phyloP scores from a whole-genome alignment of 352 stramenopile species.

The Phytopythium kandeliae region DNA sequence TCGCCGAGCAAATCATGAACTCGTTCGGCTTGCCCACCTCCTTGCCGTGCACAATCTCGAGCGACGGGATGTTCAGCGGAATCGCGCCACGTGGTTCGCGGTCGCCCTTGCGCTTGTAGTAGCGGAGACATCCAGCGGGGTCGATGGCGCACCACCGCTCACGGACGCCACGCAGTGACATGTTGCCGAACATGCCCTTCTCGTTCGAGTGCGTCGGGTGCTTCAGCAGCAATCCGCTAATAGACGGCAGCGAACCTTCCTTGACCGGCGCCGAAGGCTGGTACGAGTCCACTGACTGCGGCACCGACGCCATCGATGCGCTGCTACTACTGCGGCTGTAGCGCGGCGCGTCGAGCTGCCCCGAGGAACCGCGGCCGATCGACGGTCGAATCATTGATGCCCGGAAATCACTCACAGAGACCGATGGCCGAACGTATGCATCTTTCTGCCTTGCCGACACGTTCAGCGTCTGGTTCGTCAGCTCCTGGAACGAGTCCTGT shows the following conservation, averaged over 20 bases:
- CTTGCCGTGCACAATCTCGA: constrained; percentile 70
- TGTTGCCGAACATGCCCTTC: constrained; percentile 69
- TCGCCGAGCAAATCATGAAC: constrained; percentile 74
- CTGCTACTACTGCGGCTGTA: constrained; percentile 44
- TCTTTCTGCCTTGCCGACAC: constrained; percentile 17
- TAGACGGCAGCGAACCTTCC: constrained; percentile 27
- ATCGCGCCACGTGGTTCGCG: constrained; percentile 63
- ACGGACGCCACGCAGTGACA: constrained; percentile 66
- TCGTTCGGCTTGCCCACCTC: constrained; percentile 64
- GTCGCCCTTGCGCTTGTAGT: constrained; percentile 82
- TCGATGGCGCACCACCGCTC: constrained; percentile 76
- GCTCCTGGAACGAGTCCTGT: constrained; percentile 44
- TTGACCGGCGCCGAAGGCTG: constrained; percentile 12
- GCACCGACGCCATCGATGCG: constrained; percentile 44
- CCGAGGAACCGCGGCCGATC: constrained; percentile 11
- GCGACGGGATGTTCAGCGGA: constrained; percentile 48
- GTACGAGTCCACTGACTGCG: constrained; percentile 48
- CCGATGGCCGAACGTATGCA: constrained; percentile 23
- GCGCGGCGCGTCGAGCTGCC: constrained; percentile 21
- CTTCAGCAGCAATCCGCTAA: constrained; percentile 62
- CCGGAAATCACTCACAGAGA: constrained; percentile 11
- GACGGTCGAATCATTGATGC: constrained; percentile 5
- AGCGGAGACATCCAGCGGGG: constrained; percentile 48
- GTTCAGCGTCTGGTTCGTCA: constrained; percentile 31
- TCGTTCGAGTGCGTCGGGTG: constrained; percentile 78